Evolutionary conservation across 2,329 filamentous ascomycete genomes (phyloP), one percentile per base, ranked within the genome.

Genomic region (Colletotrichum sp.): DNA sequence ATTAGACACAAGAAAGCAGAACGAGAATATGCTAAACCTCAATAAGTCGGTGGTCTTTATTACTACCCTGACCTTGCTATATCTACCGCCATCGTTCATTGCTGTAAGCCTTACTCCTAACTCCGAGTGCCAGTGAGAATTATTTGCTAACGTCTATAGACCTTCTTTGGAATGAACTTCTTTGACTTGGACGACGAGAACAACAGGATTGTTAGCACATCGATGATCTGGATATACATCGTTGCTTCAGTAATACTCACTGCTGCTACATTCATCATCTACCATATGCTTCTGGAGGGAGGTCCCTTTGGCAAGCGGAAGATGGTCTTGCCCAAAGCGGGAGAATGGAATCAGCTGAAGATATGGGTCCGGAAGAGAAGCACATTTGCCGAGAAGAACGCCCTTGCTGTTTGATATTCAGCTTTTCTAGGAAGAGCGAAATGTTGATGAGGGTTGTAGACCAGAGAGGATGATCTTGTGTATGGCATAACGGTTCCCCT

Each of bases 141-240:
- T 0, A 4, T 16, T 18, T 18, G 5, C 55, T 59, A 18, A 59
- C 24, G 7, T 16, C 16, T 26, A 24, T 16, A 84, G 83, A 84
- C 85, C 2, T 82, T 86, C 60, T 85, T 86, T 69, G 85, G 85
- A 3, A 86, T 86, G 85, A 86, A 86, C 77, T 84, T 86, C 67
- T 86, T 86, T 63, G 81, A 80, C 26, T 78, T 84, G 75, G 81
- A 86, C 39, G 32, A 80, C 13, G 69, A 80, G 2, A 82, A 78
- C 8, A 77, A 78, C 15, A 70, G 79, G 6, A 80, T 85, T 13
- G 76, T 84, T n/a, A 79, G 80, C 6, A 83, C 83, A 5, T 78
- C 81, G 10, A 83, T 83, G 79, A 80, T 86, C 26, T 86, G 85
- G 85, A 86, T 86, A 71, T 86, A 83, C 49, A 57, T 85, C 9